phyloP scores from a whole-genome alignment of 1,139 yeast genomes.

The Geotrichum cucujoidarum region DNA sequence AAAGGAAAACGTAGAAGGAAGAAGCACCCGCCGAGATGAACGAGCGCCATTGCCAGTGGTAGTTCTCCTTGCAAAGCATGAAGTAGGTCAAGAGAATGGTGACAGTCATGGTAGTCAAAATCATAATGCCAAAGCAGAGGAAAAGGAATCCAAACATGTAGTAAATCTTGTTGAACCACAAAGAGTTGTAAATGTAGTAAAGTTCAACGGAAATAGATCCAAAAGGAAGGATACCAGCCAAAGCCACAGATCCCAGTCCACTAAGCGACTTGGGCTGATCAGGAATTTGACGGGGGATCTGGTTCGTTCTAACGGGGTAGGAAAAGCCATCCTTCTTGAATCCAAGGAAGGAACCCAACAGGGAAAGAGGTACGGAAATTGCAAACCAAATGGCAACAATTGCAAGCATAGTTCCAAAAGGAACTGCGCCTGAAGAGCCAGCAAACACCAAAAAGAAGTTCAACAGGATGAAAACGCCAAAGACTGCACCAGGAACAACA shows the following conservation, averaged over 20 bases:
- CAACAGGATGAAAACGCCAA: slow-evolving; percentile 57
- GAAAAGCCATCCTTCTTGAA: slow-evolving; percentile 56
- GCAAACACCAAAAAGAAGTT: slow-evolving; percentile 78
- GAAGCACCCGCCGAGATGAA: slow-evolving; percentile 87
- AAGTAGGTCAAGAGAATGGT: slow-evolving; percentile 78
- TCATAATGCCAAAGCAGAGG: slow-evolving; percentile 77
- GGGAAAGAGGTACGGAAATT: slow-evolving; percentile 78
- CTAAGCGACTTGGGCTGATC: slow-evolving; percentile 80
- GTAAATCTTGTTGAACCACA: slow-evolving; percentile 91
- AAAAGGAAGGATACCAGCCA: slow-evolving; percentile 91
- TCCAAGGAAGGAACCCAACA: slow-evolving; percentile 73
- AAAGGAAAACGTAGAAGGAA: slow-evolving; percentile 75
- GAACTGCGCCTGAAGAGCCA: slow-evolving; percentile 91
- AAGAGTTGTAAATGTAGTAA: slow-evolving; percentile 78
- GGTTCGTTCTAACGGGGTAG: slow-evolving; percentile 77
- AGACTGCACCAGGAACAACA: slow-evolving; percentile 75
- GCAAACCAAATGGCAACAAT: slow-evolving; percentile 79
- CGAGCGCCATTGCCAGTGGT: slow-evolving; percentile 97
- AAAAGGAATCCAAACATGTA: slow-evolving; percentile 97
- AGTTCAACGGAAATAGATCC: slow-evolving; percentile 93
- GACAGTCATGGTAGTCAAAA: slow-evolving; percentile 74
- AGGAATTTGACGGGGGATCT: slow-evolving; percentile 95
- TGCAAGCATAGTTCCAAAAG: slow-evolving; percentile 83
- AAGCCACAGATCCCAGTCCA: slow-evolving; percentile 59
- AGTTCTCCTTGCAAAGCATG: slow-evolving; percentile 83